These are phyloP conservation scores for Jatropha curcas DNA, from an alignment of 345 rosid species.

Conservation along the genomic window DNA sequence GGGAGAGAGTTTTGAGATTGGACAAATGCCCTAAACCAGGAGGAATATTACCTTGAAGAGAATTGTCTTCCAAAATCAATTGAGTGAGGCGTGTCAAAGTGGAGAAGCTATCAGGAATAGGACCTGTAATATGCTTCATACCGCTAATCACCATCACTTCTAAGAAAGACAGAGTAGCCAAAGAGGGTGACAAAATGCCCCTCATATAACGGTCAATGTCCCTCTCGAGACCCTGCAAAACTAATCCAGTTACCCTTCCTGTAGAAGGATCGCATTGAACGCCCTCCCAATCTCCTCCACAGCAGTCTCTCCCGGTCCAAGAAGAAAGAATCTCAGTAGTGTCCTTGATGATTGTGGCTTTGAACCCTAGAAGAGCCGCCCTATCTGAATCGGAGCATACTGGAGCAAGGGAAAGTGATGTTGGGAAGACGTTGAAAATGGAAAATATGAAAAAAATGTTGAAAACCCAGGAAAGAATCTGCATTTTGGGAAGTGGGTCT, in stretches of 20 bases:
- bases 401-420: constrained; percentile 27
- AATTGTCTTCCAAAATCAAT: constrained; percentile 68
- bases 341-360: constrained; percentile 65
- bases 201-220: constrained; percentile 62
- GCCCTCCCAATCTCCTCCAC: constrained; percentile 91
- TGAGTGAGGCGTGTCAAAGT: constrained; percentile 48
- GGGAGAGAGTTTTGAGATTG: constrained; percentile 51
- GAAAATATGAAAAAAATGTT: constrained; percentile 42
- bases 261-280: constrained; percentile 66
- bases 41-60: constrained; percentile 74
- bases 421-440: constrained; percentile 27
- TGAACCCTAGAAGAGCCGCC: constrained; percentile 72
- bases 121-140: constrained; percentile 71
- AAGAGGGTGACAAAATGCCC: constrained; percentile 72
- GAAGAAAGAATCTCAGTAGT: constrained; percentile 64
- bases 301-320: constrained; percentile 78
- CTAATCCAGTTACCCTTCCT: constrained; percentile 64
- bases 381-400: constrained; percentile 67
- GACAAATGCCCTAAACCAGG: constrained; percentile 52
- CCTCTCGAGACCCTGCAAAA: constrained; percentile 46
- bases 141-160: constrained; percentile 62
- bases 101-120: constrained; percentile 64
- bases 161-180: constrained; percentile 59
- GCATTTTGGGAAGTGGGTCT: constrained; percentile 67
- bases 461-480: constrained; percentile 53